Conservation (phyloP, 2,329 filamentous ascomycete genomes). For the Clarireedia paspali region DNA sequence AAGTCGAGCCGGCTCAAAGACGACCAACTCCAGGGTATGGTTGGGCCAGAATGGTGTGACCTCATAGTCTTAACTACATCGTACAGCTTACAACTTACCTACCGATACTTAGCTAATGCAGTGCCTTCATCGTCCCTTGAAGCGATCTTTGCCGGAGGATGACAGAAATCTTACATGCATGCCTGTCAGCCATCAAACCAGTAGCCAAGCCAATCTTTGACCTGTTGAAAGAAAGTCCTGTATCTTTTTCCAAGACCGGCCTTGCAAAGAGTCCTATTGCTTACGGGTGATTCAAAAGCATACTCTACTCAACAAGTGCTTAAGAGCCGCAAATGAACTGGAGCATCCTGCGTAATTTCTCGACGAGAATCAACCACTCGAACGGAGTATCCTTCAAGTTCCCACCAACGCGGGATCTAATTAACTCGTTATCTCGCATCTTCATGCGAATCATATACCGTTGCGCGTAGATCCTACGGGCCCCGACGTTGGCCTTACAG, state of each 20-base stretch:
- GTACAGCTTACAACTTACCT: too few relatives aligned
- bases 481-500: background rate
- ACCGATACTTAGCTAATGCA: background rate
- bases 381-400: too few relatives aligned
- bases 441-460: background rate
- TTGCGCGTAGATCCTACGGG: background rate
- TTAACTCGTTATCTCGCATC: background rate
- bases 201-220: too few relatives aligned
- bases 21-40: too few relatives aligned
- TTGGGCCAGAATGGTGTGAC: background rate
- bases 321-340: too few relatives aligned
- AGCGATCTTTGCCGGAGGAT: background rate
- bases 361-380: too few relatives aligned
- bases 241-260: background rate
- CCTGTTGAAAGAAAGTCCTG: background rate
- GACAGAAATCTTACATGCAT: conserved; percentile 1
- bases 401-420: background rate
- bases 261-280: background rate
- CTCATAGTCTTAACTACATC: background rate
- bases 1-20: too few relatives aligned
- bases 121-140: background rate
- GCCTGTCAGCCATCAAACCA: background rate
- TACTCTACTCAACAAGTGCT: too few relatives aligned
- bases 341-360: too few relatives aligned
- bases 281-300: too few relatives aligned